Evolutionary conservation across 805 yeast species (phyloP).

Genomic region (Cyberlindnera veronae): DNA sequence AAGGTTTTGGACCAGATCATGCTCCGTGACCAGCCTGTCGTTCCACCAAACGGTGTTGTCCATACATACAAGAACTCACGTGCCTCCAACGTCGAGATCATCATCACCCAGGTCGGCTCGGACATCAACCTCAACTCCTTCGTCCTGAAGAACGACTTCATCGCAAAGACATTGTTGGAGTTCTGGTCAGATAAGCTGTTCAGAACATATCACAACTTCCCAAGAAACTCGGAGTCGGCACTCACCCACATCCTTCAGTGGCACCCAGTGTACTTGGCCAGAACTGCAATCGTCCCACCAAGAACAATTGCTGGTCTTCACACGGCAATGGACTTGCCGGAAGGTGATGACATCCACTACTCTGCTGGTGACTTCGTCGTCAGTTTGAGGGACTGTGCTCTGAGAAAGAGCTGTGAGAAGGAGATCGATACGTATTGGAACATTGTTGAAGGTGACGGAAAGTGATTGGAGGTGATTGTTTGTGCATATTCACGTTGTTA

Average conservation of each 20-base stretch:
- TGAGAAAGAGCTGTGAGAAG: constrained; percentile 48
- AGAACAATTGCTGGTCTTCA: constrained; percentile 50
- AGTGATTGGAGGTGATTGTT: too few relatives aligned
- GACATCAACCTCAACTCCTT: constrained; percentile 70
- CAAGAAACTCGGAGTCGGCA: constrained; percentile 58
- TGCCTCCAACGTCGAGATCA: constrained; percentile 51
- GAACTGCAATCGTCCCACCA: constrained; percentile 68
- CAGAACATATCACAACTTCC: constrained; percentile 59
- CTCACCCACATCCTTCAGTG: constrained; percentile 87
- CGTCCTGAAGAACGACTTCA: constrained; percentile 57
- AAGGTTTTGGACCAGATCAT: constrained; percentile 60
- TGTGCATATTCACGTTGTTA: background rate
- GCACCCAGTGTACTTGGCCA: constrained; percentile 82
- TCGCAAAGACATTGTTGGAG: constrained; percentile 70
- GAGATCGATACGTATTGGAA: constrained; percentile 39
- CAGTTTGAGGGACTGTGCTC: constrained; percentile 54
- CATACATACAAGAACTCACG: constrained; percentile 62
- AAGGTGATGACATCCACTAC: constrained; percentile 49
- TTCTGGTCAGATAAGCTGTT: constrained; percentile 73
- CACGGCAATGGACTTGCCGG: constrained; percentile 33
- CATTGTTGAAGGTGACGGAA: constrained; percentile 11
- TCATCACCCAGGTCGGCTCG: constrained; percentile 65
- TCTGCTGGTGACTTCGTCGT: constrained; percentile 66
- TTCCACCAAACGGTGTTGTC: constrained; percentile 63
- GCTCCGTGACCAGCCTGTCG: constrained; percentile 67